Evolutionary conservation across 2,329 filamentous ascomycete genomes (phyloP).

Genomic region (Colletotrichum destructivum): DNA sequence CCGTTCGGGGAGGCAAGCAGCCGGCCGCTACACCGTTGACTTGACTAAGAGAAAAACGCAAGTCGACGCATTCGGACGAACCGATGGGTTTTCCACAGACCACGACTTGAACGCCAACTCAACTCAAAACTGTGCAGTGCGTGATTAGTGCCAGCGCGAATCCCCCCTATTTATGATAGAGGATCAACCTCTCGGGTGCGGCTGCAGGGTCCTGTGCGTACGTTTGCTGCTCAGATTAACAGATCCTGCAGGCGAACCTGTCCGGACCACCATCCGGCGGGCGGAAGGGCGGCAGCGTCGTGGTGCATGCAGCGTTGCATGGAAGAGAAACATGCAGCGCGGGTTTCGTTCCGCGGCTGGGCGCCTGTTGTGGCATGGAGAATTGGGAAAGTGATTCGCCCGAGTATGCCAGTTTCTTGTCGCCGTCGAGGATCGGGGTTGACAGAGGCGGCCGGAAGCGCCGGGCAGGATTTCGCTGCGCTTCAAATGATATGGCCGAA

Average conservation of each 20-base stretch:
- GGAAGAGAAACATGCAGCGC: background rate
- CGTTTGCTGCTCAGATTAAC: background rate
- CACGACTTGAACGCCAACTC: background rate
- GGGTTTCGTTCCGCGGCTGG: background rate
- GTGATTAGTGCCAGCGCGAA: no score
- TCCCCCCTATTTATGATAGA: background rate
- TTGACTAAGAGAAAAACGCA: background rate
- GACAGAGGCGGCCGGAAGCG: background rate
- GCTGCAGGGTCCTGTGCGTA: constrained; percentile 14
- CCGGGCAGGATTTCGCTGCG: background rate
- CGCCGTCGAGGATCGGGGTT: background rate
- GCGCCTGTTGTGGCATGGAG: background rate
- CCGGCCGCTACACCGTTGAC: background rate
- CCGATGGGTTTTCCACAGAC: background rate
- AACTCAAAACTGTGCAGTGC: background rate
- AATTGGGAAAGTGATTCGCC: background rate
- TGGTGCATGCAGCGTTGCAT: background rate
- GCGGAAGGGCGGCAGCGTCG: background rate
- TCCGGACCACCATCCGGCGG: background rate
- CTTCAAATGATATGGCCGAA: no score
- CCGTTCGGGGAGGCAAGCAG: background rate
- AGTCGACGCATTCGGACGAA: background rate
- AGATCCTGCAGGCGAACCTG: constrained; percentile 10
- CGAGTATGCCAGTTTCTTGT: background rate
- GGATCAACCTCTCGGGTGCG: background rate